Conservation (phyloP, 129 eudicot genomes). For the Helichrysum umbraculigerum region DNA sequence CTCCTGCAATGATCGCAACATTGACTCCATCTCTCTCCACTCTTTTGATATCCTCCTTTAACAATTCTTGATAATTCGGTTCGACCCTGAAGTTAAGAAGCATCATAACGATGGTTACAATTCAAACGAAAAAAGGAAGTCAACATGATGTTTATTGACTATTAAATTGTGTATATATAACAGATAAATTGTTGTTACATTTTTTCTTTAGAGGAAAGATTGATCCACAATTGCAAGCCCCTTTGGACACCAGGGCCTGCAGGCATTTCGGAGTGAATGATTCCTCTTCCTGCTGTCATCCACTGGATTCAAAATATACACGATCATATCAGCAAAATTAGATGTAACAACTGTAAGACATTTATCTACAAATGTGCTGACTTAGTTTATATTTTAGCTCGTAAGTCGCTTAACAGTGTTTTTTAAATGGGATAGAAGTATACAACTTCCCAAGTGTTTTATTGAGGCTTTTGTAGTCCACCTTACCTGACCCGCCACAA, state of each 20-base stretch:
- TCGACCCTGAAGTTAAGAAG: constrained; percentile 57
- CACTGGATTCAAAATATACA: constrained; percentile 51
- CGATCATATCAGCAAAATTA: background rate
- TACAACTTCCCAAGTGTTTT: background rate
- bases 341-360: background rate
- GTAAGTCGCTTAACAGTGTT: background rate
- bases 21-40: constrained; percentile 70
- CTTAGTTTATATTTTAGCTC: background rate
- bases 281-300: constrained; percentile 99
- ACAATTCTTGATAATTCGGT: constrained; percentile 83
- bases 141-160: no score
- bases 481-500: no score
- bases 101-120: background rate
- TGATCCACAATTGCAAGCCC: constrained; percentile 94
- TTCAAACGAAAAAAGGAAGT: background rate
- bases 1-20: constrained; percentile 82
- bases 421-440: background rate
- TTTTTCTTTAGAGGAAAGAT: constrained; percentile 86
- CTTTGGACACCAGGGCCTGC: constrained; percentile 68
- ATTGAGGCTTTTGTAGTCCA: no score
- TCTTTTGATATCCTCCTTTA: constrained; percentile 51
- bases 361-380: background rate
- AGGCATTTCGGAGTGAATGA: constrained; percentile 97
- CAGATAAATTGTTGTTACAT: constrained; percentile 43
- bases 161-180: background rate